Conservation (phyloP, 2,329 filamentous ascomycete species). For the Paracorniculantispora psalliotae region DNA sequence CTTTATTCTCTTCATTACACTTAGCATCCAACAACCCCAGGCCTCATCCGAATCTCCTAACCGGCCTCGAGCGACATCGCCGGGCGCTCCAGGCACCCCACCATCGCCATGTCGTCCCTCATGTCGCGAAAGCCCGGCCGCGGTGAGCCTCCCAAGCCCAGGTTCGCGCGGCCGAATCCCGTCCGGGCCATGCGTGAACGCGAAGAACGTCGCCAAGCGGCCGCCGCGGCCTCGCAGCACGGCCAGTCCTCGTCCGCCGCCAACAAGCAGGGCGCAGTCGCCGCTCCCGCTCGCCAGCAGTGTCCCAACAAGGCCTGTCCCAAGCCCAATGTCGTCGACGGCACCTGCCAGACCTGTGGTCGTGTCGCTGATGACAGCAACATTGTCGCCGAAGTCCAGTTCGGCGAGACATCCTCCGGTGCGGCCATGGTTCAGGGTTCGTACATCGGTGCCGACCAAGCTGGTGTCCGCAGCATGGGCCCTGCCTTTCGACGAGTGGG, state of each 20-base stretch:
- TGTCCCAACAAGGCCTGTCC: conserved; percentile 58
- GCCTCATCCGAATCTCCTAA: background rate
- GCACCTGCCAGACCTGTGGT: conserved; percentile 79
- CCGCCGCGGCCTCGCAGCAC: conserved; percentile 23
- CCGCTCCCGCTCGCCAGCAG: conserved; percentile 33
- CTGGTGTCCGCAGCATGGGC: conserved; percentile 64
- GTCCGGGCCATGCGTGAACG: conserved; percentile 49
- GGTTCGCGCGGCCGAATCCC: conserved; percentile 41
- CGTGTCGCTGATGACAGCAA: conserved; percentile 78
- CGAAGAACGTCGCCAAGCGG: conserved; percentile 40
- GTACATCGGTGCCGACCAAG: conserved; percentile 80
- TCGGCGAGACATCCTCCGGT: conserved; percentile 80
- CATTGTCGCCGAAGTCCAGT: conserved; percentile 87
- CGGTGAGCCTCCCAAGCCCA: conserved; percentile 30
- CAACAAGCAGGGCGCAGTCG: conserved; percentile 27
- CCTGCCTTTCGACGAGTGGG: conserved; percentile 58
- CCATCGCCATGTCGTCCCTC: conserved; percentile 41
- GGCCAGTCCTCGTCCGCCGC: conserved; percentile 25
- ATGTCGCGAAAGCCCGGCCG: conserved; percentile 34
- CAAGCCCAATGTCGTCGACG: conserved; percentile 58
- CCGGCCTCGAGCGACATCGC: background rate
- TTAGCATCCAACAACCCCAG: background rate
- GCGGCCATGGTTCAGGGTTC: conserved; percentile 88
- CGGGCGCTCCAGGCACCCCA: background rate
- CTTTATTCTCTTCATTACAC: background rate